Evolutionary conservation across 2,329 filamentous ascomycete species (phyloP).

Genomic region (Fusarium sp.): DNA sequence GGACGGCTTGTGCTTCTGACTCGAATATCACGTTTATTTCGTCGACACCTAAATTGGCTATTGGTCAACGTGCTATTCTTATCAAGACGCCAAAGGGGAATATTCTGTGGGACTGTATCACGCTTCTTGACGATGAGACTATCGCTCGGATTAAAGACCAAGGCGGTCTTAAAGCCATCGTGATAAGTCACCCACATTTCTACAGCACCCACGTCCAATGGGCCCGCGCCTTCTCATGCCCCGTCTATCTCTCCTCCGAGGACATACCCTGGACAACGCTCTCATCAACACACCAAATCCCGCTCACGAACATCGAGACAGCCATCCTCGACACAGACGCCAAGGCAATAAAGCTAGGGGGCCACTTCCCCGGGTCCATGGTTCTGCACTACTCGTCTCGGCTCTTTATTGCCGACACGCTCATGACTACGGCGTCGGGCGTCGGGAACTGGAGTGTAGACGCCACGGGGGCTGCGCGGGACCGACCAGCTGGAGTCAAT

Average conservation of each 20-base stretch:
- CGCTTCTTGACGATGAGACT: slow-evolving; percentile 74
- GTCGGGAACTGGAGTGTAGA: slow-evolving; percentile 59
- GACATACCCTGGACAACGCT: slow-evolving; percentile 73
- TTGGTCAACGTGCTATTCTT: slow-evolving; percentile 80
- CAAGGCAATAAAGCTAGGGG: slow-evolving; percentile 75
- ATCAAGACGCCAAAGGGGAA: slow-evolving; percentile 74
- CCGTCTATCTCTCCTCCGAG: slow-evolving; percentile 74
- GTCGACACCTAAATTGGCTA: slow-evolving; percentile 71
- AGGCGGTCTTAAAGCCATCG: slow-evolving; percentile 77
- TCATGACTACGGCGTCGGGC: slow-evolving; percentile 75
- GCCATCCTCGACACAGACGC: slow-evolving; percentile 60
- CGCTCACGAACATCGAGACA: slow-evolving; percentile 58
- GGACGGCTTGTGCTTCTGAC: slow-evolving; percentile 59
- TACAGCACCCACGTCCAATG: slow-evolving; percentile 82
- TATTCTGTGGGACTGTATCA: slow-evolving; percentile 82
- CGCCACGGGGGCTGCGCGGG: slow-evolving; percentile 48
- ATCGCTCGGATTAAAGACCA: slow-evolving; percentile 65
- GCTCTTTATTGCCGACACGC: slow-evolving; percentile 81
- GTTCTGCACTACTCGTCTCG: slow-evolving; percentile 70
- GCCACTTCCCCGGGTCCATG: slow-evolving; percentile 82
- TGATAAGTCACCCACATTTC: slow-evolving; percentile 85
- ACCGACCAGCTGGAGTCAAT: slow-evolving; percentile 58
- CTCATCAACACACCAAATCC: slow-evolving; percentile 56
- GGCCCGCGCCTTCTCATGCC: slow-evolving; percentile 75
- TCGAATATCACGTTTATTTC: slow-evolving; percentile 58